Evolutionary conservation across 2,329 filamentous ascomycete genomes (phyloP).

Genomic region (Aspergillus niger): DNA sequence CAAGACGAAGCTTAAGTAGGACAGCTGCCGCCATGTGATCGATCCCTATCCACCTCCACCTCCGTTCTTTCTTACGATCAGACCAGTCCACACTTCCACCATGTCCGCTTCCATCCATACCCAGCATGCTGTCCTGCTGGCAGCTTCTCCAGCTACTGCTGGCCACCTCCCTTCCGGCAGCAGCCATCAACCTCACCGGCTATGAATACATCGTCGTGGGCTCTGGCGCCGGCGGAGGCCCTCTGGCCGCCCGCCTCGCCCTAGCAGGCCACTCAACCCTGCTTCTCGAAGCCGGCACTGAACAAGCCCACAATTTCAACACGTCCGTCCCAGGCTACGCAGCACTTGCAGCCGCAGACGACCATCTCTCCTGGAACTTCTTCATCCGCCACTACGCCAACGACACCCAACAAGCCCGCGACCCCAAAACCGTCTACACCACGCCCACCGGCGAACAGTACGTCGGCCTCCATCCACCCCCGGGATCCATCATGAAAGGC

Average conservation of each 20-base stretch:
- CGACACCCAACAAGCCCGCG: slow-evolving; percentile 29
- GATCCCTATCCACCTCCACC: no score
- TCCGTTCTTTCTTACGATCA: no score
- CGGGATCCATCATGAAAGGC: slow-evolving; percentile 55
- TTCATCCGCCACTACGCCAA: slow-evolving; percentile 40
- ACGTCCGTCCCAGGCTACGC: slow-evolving; percentile 34
- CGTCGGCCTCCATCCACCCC: slow-evolving; percentile 56
- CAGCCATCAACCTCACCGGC: slow-evolving; percentile 28
- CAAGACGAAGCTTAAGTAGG: no score
- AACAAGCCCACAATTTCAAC: slow-evolving; percentile 34
- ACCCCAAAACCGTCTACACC: slow-evolving; percentile 45
- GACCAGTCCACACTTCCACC: neutral
- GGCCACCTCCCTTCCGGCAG: neutral
- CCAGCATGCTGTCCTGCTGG: neutral
- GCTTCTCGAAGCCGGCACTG: slow-evolving; percentile 43
- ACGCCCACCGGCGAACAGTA: slow-evolving; percentile 54
- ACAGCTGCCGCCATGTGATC: no score
- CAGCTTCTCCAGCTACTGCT: neutral
- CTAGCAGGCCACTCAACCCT: slow-evolving; percentile 38
- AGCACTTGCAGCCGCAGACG: slow-evolving; percentile 33
- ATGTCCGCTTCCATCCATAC: neutral
- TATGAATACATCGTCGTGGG: slow-evolving; percentile 46
- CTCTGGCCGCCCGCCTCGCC: slow-evolving; percentile 39
- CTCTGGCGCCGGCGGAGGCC: slow-evolving; percentile 41
- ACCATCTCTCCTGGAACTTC: slow-evolving; percentile 36